Base-by-base conservation (phyloP, 140 eudicot species). In the Stevia rebaudiana region DNA sequence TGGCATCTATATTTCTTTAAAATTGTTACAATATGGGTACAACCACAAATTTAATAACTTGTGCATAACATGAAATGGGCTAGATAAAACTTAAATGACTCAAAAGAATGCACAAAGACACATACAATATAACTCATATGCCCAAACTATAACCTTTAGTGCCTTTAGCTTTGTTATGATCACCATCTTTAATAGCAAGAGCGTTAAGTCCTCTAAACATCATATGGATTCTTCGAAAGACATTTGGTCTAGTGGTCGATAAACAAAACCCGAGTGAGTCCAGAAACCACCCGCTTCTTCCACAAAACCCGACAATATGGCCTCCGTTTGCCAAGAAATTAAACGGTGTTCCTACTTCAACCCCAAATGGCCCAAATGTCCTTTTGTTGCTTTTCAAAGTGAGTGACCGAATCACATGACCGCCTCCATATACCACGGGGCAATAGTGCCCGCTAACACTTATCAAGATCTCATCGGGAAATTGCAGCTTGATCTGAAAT, bases 341-440 rank as follows among this genome's bases (percentile, higher is more conserved):
- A 25, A 83, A 87, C 0, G 95, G 95, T 0, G 84, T 83, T 51
- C 88, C 91, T 62, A 74, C 82, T 74, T 87, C 95, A 2, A 79
- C 79, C 22, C 95, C 95, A 54, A 61, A 84, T 0, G 95, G 88
- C 6, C 88, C 92, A 24, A 67, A 87, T 5, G 79, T 84, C 50
- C 86, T 76, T 17, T 46, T 15, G 73, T 84, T 87, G 69, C 71
- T 87, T 79, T 72, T 81, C 4, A 81, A 79, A 6, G 80, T 81
- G 49, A 84, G 74, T 24, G 89, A 84, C 31, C 83, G 52, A 37
- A 87, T 79, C 67, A 87, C 89, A 1, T 83, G 78, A 37, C 77
- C 55, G 31, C 88, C 84, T 3, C 84, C 84, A 12, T 77, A 74
- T 16, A 79, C 85, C 75, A 79, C 86, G 3, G 92, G 88, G 48